Conservation (phyloP, 805 yeast species). For the Limtongozyma cylindracea region DNA sequence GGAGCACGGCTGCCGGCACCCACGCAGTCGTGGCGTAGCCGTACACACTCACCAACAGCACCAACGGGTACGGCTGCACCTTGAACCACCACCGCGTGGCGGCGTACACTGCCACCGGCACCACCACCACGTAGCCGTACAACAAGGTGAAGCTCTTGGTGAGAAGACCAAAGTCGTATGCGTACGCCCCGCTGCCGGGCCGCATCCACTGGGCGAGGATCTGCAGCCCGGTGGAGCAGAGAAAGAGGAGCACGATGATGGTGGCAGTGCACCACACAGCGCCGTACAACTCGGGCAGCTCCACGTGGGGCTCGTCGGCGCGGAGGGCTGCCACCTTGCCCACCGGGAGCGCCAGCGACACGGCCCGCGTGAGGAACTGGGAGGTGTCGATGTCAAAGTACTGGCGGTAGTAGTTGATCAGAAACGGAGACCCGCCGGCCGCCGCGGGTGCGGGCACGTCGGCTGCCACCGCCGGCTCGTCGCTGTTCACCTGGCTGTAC, state of each 20-base stretch:
- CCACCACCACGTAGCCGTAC: slow-evolving; percentile 48
- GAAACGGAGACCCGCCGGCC: no score
- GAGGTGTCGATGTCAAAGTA: slow-evolving; percentile 47
- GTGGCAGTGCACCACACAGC: slow-evolving; percentile 83
- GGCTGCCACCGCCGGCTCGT: no score
- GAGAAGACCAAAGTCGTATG: slow-evolving; percentile 32
- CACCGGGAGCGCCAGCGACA: slow-evolving; percentile 31
- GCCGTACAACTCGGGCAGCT: slow-evolving; percentile 48
- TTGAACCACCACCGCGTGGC: slow-evolving; percentile 26
- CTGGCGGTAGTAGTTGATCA: slow-evolving; percentile 31
- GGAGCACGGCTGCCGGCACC: no score
- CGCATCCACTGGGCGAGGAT: slow-evolving; percentile 25
- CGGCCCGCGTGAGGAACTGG: slow-evolving; percentile 29
- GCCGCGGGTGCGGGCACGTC: no score
- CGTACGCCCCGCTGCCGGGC: slow-evolving; percentile 17
- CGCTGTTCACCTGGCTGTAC: no score
- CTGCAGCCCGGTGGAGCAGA: slow-evolving; percentile 47
- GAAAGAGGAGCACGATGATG: slow-evolving; percentile 46
- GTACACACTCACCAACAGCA: slow-evolving; percentile 44
- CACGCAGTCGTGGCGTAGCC: slow-evolving; percentile 85
- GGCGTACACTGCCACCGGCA: slow-evolving; percentile 32
- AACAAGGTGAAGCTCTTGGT: slow-evolving; percentile 45
- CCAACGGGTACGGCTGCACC: slow-evolving; percentile 18
- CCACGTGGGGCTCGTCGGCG: slow-evolving; percentile 6
- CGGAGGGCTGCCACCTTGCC: slow-evolving; percentile 4